Conservation (phyloP, 202 grass and related monocot genomes). For the Zoysia matrella region DNA sequence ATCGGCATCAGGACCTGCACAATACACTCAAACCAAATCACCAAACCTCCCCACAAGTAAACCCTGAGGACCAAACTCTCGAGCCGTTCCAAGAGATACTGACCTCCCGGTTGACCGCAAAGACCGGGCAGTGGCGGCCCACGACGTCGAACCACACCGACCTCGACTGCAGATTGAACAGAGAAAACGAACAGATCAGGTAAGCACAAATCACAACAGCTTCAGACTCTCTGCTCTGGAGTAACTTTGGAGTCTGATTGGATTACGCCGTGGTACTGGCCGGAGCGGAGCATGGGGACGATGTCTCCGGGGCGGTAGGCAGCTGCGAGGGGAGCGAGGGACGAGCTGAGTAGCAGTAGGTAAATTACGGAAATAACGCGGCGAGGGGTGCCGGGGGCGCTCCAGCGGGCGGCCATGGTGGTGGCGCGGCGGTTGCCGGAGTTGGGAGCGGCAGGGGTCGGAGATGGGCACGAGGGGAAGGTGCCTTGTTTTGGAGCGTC, state of each 20-base stretch:
- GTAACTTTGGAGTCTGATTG: not conserved
- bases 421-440: conserved; percentile 49
- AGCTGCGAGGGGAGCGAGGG: conserved; percentile 25
- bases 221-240: not conserved
- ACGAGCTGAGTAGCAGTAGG: conserved; percentile 20
- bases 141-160: conserved; percentile 90
- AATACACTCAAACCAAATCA: conserved; percentile 34
- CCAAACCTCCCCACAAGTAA: conserved; percentile 11
- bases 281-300: conserved; percentile 78
- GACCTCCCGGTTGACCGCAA: conserved; percentile 95
- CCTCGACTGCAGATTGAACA: conserved; percentile 63
- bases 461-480: conserved; percentile 21
- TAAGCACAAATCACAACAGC: not conserved
- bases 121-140: conserved; percentile 83
- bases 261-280: conserved; percentile 85
- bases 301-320: conserved; percentile 74
- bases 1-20: conserved; percentile 93
- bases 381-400: not conserved
- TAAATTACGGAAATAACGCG: not conserved
- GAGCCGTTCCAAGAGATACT: conserved; percentile 29
- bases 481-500: conserved; percentile 6
- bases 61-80: not conserved
- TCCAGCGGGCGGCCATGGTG: conserved; percentile 55
- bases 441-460: conserved; percentile 17
- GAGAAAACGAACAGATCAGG: conserved; percentile 48